Percentiles rank a stretch among this genome's conserved stretches.
phyloP scores from a whole-genome alignment of 257 asterid species.

The Lycium ferocissimum region DNA sequence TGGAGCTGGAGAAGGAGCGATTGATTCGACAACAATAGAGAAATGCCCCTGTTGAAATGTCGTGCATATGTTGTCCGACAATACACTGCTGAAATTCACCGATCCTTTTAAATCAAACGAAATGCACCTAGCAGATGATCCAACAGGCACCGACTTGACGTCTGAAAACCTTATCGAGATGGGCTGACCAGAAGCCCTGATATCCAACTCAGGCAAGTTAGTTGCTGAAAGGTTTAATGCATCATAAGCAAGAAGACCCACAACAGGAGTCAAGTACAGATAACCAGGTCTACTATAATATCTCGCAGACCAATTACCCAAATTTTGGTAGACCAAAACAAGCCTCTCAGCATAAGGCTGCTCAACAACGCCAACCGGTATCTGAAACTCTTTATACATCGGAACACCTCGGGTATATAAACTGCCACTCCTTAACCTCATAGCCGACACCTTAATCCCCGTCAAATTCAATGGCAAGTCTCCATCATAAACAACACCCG shows the following conservation, averaged over 20 bases:
- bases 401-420: constrained; percentile 52
- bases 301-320: constrained; percentile 48
- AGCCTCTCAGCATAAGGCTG: constrained; percentile 67
- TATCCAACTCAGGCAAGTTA: constrained; percentile 52
- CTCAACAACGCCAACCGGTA: constrained; percentile 56
- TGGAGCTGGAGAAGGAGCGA: constrained; percentile 40
- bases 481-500: constrained; percentile 64
- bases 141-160: constrained; percentile 39
- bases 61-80: constrained; percentile 50
- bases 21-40: constrained; percentile 61
- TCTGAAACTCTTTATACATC: constrained; percentile 54
- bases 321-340: constrained; percentile 66
- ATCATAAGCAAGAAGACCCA: constrained; percentile 76
- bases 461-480: constrained; percentile 58
- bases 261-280: constrained; percentile 58
- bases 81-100: constrained; percentile 51
- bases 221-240: constrained; percentile 55
- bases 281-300: constrained; percentile 45
- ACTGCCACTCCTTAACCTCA: constrained; percentile 78
- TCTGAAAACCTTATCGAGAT: constrained; percentile 58
- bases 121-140: constrained; percentile 58
- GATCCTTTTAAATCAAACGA: constrained; percentile 53
- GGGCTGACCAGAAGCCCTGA: constrained; percentile 55
- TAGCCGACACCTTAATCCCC: constrained; percentile 60
- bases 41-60: constrained; percentile 70